Evolutionary conservation across 352 stramenopile species (phyloP).

Genomic region (Pythium aquatile): DNA sequence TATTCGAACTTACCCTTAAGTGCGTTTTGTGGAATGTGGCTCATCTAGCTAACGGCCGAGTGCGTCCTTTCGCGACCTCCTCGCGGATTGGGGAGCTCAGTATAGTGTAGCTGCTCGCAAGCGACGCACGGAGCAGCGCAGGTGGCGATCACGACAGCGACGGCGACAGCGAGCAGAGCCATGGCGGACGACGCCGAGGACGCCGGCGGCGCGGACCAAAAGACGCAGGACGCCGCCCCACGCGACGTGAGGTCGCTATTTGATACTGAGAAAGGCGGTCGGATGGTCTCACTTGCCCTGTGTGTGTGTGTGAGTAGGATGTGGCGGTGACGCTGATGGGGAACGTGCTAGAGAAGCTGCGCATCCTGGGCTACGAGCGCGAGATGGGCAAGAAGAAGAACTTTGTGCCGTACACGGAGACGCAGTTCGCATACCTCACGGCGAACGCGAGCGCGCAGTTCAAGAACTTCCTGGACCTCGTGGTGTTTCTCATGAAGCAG

Average conservation of each 20-base stretch:
- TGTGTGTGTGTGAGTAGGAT: constrained; percentile 37
- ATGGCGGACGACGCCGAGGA: constrained; percentile 40
- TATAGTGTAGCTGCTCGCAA: neutral
- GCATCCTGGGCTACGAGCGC: constrained; percentile 74
- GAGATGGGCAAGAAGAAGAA: constrained; percentile 77
- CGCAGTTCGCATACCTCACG: constrained; percentile 64
- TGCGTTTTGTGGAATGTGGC: neutral
- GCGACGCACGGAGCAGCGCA: neutral
- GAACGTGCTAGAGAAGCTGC: constrained; percentile 83
- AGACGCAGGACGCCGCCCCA: constrained; percentile 24
- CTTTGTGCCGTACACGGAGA: constrained; percentile 66
- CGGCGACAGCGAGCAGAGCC: neutral
- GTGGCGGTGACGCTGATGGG: constrained; percentile 79
- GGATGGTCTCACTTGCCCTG: neutral
- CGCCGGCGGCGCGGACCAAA: constrained; percentile 22
- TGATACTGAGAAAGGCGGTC: neutral
- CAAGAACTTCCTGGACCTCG: constrained; percentile 74
- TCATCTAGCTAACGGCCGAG: neutral
- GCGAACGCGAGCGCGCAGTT: constrained; percentile 72
- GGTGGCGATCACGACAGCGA: constrained; percentile 7
- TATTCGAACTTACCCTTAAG: constrained; percentile 6
- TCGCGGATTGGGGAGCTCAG: neutral
- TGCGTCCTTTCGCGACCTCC: constrained; percentile 4
- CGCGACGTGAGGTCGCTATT: constrained; percentile 27
- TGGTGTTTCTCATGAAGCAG: constrained; percentile 72